These are phyloP conservation scores for Elaeis oleifera DNA, from an alignment of 202 grass and related monocot genomes.

Conservation along the genomic window DNA sequence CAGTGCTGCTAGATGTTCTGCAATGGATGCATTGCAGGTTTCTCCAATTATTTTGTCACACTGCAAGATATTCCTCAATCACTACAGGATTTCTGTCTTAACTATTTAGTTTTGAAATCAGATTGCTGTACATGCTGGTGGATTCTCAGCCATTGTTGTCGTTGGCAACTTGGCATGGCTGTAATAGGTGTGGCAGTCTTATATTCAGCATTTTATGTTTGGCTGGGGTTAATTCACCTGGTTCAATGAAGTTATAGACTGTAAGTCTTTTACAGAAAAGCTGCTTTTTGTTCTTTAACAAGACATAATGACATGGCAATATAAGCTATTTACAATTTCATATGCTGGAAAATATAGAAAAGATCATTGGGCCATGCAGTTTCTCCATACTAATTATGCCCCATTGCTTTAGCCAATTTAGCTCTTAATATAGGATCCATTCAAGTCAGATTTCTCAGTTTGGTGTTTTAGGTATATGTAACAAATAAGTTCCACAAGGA, in stretches of 20 bases:
- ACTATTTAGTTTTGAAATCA: conserved; percentile 40
- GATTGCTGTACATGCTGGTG: conserved; percentile 97
- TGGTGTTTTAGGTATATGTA: too few relatives aligned
- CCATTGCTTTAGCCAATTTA: too few relatives aligned
- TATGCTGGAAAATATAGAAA: too few relatives aligned
- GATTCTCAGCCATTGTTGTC: conserved; percentile 89
- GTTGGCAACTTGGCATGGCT: conserved; percentile 99
- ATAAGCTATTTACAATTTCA: too few relatives aligned
- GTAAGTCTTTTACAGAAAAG: conserved; percentile 46
- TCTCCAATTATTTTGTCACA: conserved; percentile 18
- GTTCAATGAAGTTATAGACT: conserved; percentile 88
- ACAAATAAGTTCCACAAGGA: too few relatives aligned
- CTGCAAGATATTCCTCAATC: conserved; percentile 13
- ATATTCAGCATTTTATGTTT: conserved; percentile 86
- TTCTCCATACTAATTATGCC: too few relatives aligned
- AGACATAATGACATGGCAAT: too few relatives aligned
- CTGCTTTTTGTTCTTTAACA: too few relatives aligned
- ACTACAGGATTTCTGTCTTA: conserved; percentile 14
- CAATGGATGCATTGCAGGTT: conserved; percentile 97
- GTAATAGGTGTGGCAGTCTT: conserved; percentile 91
- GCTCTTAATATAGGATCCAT: too few relatives aligned
- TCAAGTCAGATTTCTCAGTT: too few relatives aligned
- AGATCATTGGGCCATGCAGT: too few relatives aligned
- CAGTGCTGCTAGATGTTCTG: conserved; percentile 88
- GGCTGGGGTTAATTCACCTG: conserved; percentile 83